phyloP scores from a whole-genome alignment of 176 grass and related monocot genomes.

The Cocos nucifera region DNA sequence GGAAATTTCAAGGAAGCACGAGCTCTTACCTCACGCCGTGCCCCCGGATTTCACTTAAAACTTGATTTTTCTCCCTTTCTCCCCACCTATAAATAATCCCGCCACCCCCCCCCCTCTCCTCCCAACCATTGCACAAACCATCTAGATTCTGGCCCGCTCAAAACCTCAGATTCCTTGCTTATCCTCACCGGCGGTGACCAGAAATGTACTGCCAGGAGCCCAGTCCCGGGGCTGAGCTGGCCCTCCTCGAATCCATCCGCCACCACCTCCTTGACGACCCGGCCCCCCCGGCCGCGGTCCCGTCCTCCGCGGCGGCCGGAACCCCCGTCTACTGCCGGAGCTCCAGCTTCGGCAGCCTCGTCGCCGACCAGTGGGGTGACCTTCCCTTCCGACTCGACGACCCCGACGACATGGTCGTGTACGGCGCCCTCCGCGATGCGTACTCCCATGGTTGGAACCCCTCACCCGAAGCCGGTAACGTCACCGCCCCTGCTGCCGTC shows the following conservation, averaged over 20 bases:
- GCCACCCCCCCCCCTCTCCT: too few species aligned
- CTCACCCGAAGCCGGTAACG: slow-evolving; percentile 5
- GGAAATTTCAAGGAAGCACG: too few species aligned
- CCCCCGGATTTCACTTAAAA: too few species aligned
- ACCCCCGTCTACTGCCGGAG: slow-evolving; percentile 3
- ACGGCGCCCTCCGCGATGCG: slow-evolving; percentile 15
- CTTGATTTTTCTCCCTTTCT: too few species aligned
- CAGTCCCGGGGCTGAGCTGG: neutral
- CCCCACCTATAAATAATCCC: too few species aligned
- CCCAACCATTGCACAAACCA: too few species aligned
- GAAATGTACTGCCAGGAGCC: too few species aligned
- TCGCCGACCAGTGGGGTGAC: slow-evolving; percentile 18
- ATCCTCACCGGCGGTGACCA: too few species aligned
- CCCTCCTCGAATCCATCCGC: neutral
- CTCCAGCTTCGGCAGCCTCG: slow-evolving; percentile 16
- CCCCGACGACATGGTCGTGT: slow-evolving; percentile 16
- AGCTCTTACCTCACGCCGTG: too few species aligned
- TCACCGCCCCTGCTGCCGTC: neutral
- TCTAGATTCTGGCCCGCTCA: too few species aligned
- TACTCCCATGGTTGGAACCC: slow-evolving; percentile 3
- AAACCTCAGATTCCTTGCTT: too few species aligned
- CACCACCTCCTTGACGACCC: neutral
- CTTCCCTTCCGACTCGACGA: slow-evolving; percentile 20
- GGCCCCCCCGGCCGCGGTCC: neutral
- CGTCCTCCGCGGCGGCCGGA: too few species aligned